phyloP scores from a whole-genome alignment of 164 flowering plant genomes.

The Vitis cinerea region DNA sequence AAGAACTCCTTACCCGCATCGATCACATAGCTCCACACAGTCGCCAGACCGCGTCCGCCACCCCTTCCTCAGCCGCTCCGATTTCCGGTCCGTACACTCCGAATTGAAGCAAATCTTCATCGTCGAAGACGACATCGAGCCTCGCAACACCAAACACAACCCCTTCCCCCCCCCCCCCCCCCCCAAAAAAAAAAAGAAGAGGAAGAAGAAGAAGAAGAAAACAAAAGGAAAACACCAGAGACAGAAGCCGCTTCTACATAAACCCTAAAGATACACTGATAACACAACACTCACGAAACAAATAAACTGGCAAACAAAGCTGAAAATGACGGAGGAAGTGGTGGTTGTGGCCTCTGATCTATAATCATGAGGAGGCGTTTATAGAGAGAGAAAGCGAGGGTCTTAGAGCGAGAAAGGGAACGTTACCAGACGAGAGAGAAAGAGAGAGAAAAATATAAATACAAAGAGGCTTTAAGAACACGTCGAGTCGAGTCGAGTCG shows the following conservation, averaged over 20 bases:
- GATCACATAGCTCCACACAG: conserved; percentile 74
- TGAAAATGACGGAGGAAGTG: not conserved
- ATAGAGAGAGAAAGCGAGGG: conserved; percentile 1
- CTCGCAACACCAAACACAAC: too few relatives aligned
- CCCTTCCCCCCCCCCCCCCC: too few relatives aligned
- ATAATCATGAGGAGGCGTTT: conserved; percentile 14
- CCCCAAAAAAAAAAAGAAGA: not conserved
- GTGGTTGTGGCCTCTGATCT: conserved; percentile 15
- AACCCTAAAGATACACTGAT: conserved; percentile 7
- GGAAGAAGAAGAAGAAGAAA: conserved; percentile 12
- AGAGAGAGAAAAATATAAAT: not conserved
- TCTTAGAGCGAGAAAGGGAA: not conserved
- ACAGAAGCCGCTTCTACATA: not conserved
- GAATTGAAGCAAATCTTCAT: conserved; percentile 62
- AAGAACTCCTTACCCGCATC: conserved; percentile 64
- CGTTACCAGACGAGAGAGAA: not conserved
- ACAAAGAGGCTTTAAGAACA: conserved; percentile 17
- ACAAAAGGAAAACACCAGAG: conserved; percentile 12
- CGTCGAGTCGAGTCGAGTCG: conserved; percentile 25
- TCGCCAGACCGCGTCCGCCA: conserved; percentile 85
- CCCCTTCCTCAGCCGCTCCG: conserved; percentile 54
- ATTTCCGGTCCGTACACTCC: conserved; percentile 53
- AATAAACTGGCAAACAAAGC: not conserved
- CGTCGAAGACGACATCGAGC: conserved; percentile 25
- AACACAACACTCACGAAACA: too few relatives aligned